Base-by-base conservation (phyloP, 495 filamentous ascomycete species). In the Friedmanniomyces simplex region DNA sequence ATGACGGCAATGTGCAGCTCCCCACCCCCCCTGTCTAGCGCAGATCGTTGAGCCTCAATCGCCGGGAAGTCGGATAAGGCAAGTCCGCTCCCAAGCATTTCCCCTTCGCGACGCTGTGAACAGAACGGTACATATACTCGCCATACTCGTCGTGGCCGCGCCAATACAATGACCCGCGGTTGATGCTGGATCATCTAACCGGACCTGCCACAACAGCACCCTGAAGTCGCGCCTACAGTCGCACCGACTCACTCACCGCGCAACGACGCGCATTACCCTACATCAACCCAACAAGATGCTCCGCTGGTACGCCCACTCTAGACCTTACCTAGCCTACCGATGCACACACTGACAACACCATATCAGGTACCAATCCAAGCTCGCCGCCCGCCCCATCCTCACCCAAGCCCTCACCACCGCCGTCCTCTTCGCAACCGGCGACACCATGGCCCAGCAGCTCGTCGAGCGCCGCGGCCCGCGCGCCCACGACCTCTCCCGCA, bases 401-500 rank as follows among this genome's bases (percentile, higher is more conserved):
- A 96, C 91, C 10, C 87, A 95, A 73, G 86, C 84, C 68, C 69
- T 95, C 56, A 95, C 89, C 48, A 94, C 90, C 30, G 83, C 86
- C 28, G 80, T 96, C 50, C 82, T 98, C 54, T 98, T 97, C 69
- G 90, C 85, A 37, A 83, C 89, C 18, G 93, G 93, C 59, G 93
- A 98, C 72, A 76, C 85, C 52, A 79, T 96, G 53, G 88, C 93
- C n/a, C 93, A 98, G 66, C 93, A 98, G 71, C 77, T 74, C n/a
- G 87, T 98, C 52, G 93, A 97, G 72, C 82, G 81, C 67, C 79
- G 76, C 63, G 91, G 90, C 34, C 58, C 86, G 26, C 72, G 84
- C 47, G 87, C 89, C 59, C 93, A 98, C 65, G 86, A 96, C 65
- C 68, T 87, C 39, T 76, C 77, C 18, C 81, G 93, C 34, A 96